phyloP scores from a whole-genome alignment of 305 asterid genomes.

The Plantago lanceolata region DNA sequence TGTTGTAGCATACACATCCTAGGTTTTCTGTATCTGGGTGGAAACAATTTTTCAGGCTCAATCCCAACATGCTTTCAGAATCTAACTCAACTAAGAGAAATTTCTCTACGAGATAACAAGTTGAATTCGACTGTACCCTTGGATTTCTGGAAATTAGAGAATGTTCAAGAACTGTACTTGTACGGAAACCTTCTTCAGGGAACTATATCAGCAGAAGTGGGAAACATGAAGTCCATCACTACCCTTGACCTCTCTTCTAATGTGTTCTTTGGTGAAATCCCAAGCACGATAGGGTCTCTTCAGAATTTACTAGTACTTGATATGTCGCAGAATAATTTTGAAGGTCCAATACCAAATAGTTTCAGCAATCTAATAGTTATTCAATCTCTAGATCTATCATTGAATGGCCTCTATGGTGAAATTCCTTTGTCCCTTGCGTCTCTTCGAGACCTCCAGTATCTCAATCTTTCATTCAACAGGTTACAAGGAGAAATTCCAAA shows the following conservation, averaged over 20 bases:
- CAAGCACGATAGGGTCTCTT: constrained; percentile 26
- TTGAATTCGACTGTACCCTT: constrained; percentile 26
- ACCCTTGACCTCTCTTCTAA: constrained; percentile 33
- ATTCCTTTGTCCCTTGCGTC: constrained; percentile 32
- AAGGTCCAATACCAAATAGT: constrained; percentile 29
- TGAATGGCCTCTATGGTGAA: constrained; percentile 26
- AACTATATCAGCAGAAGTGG: constrained; percentile 24
- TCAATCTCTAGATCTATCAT: constrained; percentile 27
- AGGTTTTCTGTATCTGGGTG: constrained; percentile 31
- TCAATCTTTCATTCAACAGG: constrained; percentile 35
- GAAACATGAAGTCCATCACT: constrained; percentile 26
- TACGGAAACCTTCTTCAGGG: constrained; percentile 30
- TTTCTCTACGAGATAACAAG: constrained; percentile 29
- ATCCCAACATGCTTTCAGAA: constrained; percentile 25
- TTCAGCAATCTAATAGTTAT: constrained; percentile 27
- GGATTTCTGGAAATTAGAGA: constrained; percentile 31
- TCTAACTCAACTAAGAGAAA: constrained; percentile 22
- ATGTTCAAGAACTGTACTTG: constrained; percentile 27
- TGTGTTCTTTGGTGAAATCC: constrained; percentile 31
- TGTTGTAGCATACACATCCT: constrained; percentile 23
- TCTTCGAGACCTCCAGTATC: constrained; percentile 27
- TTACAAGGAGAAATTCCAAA: constrained; percentile 33
- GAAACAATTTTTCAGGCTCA: constrained; percentile 32
- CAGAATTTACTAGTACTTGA: constrained; percentile 27
- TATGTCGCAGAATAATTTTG: constrained; percentile 26